Conservation (phyloP, 768 basidiomycete species). For the Rhizopogon vesiculosus region DNA sequence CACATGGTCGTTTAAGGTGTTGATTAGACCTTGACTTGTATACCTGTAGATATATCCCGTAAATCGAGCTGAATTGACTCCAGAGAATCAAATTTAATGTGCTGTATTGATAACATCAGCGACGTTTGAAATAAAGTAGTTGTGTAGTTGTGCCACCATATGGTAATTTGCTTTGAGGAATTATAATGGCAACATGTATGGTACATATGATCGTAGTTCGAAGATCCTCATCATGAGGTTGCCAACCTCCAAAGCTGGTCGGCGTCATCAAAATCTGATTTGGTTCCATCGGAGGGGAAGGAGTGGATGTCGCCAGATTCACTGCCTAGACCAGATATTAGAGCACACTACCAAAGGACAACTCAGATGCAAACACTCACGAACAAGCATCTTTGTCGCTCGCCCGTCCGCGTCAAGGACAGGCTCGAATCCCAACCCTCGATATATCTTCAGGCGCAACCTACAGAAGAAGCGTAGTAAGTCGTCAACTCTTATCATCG, state of each 20-base stretch:
- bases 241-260: conserved; percentile 32
- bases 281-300: conserved; percentile 22
- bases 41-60: too few relatives aligned
- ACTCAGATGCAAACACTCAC: conserved; percentile 37
- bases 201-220: neutral
- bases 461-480: conserved; percentile 30
- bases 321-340: conserved; percentile 32
- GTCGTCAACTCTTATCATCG: neutral
- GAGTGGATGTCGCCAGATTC: conserved; percentile 38
- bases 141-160: too few relatives aligned
- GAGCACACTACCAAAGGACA: neutral
- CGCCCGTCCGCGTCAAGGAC: conserved; percentile 48
- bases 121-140: conserved; percentile 24
- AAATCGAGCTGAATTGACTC: too few relatives aligned
- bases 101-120: conserved; percentile 25
- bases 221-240: conserved; percentile 18
- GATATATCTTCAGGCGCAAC: conserved; percentile 63
- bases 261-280: conserved; percentile 23
- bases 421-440: conserved; percentile 68
- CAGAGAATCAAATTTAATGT: too few relatives aligned
- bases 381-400: conserved; percentile 59
- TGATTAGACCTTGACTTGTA: too few relatives aligned
- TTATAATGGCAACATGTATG: neutral
- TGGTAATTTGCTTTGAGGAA: too few relatives aligned
- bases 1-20: too few relatives aligned